phyloP scores from a whole-genome alignment of 345 rosid species.

The Dovyalis caffra region DNA sequence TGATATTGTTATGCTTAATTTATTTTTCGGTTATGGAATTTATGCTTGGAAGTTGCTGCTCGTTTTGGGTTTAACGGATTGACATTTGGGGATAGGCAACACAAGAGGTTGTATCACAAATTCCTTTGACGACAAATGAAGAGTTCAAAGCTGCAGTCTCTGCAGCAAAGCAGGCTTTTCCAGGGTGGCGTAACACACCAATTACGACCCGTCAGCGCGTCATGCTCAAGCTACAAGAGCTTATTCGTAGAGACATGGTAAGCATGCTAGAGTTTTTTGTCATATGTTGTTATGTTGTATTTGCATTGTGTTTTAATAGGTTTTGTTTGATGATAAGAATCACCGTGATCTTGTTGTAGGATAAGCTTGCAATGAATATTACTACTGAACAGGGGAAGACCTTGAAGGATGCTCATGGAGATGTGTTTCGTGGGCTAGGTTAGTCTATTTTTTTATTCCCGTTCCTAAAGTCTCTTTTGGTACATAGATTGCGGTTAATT shows the following conservation, averaged over 20 bases:
- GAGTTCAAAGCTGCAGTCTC: slow-evolving; percentile 91
- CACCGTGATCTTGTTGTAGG: slow-evolving; percentile 40
- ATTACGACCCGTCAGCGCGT: slow-evolving; percentile 81
- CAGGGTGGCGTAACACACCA: slow-evolving; percentile 85
- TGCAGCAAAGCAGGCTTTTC: slow-evolving; percentile 85
- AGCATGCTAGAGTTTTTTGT: neutral
- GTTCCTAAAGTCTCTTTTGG: slow-evolving; percentile 8
- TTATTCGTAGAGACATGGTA: slow-evolving; percentile 86
- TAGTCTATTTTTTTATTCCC: slow-evolving; percentile 18
- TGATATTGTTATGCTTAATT: neutral
- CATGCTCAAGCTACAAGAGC: slow-evolving; percentile 92
- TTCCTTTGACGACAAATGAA: slow-evolving; percentile 84
- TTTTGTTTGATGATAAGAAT: neutral
- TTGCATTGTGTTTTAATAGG: neutral
- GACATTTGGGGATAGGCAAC: slow-evolving; percentile 58
- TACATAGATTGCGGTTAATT: neutral
- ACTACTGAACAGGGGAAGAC: slow-evolving; percentile 98
- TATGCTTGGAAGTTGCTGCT: neutral
- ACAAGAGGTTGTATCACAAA: slow-evolving; percentile 79
- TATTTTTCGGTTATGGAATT: neutral
- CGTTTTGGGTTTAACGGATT: neutral
- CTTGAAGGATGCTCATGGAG: slow-evolving; percentile 95
- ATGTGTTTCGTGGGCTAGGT: slow-evolving; percentile 97
- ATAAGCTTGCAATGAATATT: slow-evolving; percentile 83
- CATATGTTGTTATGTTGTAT: slow-evolving; percentile 2